Conservation (phyloP, 139 green algal genomes). For the Tetradesmus lagerheimii region DNA sequence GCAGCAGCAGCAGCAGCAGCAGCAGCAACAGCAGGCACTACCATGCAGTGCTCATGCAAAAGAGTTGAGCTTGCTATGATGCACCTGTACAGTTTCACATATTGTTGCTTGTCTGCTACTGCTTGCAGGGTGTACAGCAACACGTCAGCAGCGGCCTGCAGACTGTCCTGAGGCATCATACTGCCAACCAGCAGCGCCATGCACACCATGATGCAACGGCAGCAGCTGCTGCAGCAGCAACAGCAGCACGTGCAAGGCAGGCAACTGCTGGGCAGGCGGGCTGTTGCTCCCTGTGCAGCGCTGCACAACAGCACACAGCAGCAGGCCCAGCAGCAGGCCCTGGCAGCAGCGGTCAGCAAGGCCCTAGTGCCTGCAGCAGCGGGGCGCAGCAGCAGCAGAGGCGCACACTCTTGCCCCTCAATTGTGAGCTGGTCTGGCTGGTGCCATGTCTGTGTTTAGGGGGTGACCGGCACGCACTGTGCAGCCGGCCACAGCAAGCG, state of each 20-base stretch:
- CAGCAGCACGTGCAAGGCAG: background rate
- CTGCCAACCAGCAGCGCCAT: background rate
- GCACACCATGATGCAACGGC: background rate
- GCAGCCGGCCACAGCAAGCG: background rate
- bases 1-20: background rate
- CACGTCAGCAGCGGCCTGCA: background rate
- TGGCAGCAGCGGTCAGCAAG: background rate
- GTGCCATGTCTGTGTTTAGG: no score
- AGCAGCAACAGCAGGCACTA: background rate
- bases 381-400: background rate
- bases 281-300: background rate
- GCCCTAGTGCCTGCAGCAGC: background rate
- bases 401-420: background rate
- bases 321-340: background rate
- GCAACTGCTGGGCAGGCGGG: background rate
- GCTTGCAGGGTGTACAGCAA: background rate
- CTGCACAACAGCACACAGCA: background rate
- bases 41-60: background rate
- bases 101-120: background rate
- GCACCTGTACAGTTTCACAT: no score
- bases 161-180: background rate
- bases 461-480: background rate
- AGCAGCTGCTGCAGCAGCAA: slow-evolving; percentile 1
- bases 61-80: background rate
- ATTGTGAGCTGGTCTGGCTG: background rate